Evolutionary conservation across 495 filamentous ascomycete species (phyloP), one percentile per base, ranked within the genome.

Genomic region (Aspergillus bertholletiae): DNA sequence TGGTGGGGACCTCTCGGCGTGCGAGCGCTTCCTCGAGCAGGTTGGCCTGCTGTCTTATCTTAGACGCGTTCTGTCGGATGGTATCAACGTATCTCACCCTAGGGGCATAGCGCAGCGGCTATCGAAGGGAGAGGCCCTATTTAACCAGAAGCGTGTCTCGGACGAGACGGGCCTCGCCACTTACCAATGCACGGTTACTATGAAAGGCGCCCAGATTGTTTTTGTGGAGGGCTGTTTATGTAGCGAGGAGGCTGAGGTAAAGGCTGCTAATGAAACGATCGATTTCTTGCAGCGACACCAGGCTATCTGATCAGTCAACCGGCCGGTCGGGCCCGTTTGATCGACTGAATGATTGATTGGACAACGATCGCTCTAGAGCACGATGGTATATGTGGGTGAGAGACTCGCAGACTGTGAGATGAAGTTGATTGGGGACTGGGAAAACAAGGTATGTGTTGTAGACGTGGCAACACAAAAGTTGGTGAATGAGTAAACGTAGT

Each of bases 81-180:
- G 59, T 0, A 80, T 93, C 7, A 74, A 86, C 47, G 69, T 85
- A n/a, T 56, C 81, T 51, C 89, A 95, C 70, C 93, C 93, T 0
- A 87, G 88, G 61, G 86, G 89, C 58, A 77, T 81, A 46, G 66
- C 93, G 12, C 86, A 87, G 17, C 62, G 75, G 39, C 55, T 87
- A 17, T 81, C 82, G 0, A 79, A 75, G 32, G 34, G 49, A 0
- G 49, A 23, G 1, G 54, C 63, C 9, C 21, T 45, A 0, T 69
- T 72, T 34, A 62, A 51, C 37, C 45, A 46, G 21, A 54, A 58
- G 47, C 52, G 48, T 21, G 37, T 55, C 5, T n/a, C 7, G 27
- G 53, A 52, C 46, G 44, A 46, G 35, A 49, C 44, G 24, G 50
- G 41, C 2, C 30, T 17, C 17, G 40, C 34, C 32, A 50, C 54